These are phyloP conservation scores for Gaultheria prostrata DNA, from an alignment of 148 eudicot species.

Conservation along the genomic window DNA sequence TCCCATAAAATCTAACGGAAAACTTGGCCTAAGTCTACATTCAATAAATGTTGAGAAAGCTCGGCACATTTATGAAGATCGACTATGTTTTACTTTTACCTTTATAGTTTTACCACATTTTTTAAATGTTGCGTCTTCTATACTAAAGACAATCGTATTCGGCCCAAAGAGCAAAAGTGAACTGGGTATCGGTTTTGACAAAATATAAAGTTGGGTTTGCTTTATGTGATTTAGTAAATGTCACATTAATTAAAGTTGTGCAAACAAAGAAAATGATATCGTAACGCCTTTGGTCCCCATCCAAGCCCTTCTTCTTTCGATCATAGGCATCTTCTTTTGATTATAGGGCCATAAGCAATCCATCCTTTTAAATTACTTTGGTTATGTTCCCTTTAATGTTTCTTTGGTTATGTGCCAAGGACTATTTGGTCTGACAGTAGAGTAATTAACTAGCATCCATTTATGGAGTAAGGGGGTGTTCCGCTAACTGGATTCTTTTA, in stretches of 20 bases:
- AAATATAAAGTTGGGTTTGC: neutral
- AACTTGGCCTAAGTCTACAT: neutral
- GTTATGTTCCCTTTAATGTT: too few species aligned
- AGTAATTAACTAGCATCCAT: too few species aligned
- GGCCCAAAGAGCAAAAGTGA: neutral
- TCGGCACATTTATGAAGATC: neutral
- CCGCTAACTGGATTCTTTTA: too few species aligned
- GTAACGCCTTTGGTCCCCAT: neutral
- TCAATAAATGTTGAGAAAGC: neutral
- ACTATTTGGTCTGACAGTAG: too few species aligned
- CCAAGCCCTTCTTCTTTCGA: neutral
- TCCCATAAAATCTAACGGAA: too few species aligned
- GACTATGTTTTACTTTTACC: neutral
- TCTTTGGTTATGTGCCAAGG: neutral
- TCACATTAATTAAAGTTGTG: neutral
- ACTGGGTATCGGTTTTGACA: neutral
- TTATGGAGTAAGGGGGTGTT: too few species aligned
- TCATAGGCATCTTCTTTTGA: constrained; percentile 12
- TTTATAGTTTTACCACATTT: neutral
- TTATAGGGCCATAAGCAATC: neutral
- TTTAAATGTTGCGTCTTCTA: neutral
- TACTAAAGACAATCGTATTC: neutral
- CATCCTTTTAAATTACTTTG: neutral
- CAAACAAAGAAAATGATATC: neutral
- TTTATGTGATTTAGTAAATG: neutral